Base-by-base conservation (phyloP, 2,329 filamentous ascomycete species). In the Sporothrix inflata region DNA sequence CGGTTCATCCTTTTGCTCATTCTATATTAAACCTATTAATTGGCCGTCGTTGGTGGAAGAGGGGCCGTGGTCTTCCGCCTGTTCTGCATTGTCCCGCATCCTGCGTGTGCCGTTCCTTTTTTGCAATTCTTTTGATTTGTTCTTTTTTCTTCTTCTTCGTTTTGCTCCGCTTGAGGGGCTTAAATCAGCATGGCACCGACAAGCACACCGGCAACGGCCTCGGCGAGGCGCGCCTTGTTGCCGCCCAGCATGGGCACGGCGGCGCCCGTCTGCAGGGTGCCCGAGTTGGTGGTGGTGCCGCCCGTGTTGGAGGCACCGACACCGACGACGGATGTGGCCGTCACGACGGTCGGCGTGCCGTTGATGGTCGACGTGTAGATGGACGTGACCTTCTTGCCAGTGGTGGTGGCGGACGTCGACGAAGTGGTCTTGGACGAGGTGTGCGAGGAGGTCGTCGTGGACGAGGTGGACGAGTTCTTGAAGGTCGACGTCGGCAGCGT, bases 311-410 rank as follows among this genome's bases (percentile, higher is more conserved):
- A 70, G 80, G 21, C 76, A 12, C 82, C 79, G 51, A 84, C 82
- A 27, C 80, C 82, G 2, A 87, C 85, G 76, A 80, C 85, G 0
- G 84, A 85, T 1, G 85, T 87, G n/a, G 82, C 82, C 12, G 85
- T 87, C 66, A 86, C 78, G 14, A 83, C 81, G 3, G 82, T 82
- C 70, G 84, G 79, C 42, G 80, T 82, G 34, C 86, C 86, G 66
- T 85, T 79, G 47, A 83, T 77, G 7, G 85, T 86, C 7, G 83
- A 84, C n/a, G 85, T 87, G 73, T 79, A 78, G 0, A 83, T 85
- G 30, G 81, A 77, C 7, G 79, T 76, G 12, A 78, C 73, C 57
- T 72, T 75, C 74, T 30, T 53, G 65, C 63, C n/a, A n/a, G n/a
- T 27, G 30, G 53, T 24, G 11, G 71, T 63, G 55, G 74, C n/a